A percentile compares a stretch with the other conserved stretches of the same genome.
phyloP scores from a whole-genome alignment of 768 basidiomycete species.

The Tricholoma terreum region DNA sequence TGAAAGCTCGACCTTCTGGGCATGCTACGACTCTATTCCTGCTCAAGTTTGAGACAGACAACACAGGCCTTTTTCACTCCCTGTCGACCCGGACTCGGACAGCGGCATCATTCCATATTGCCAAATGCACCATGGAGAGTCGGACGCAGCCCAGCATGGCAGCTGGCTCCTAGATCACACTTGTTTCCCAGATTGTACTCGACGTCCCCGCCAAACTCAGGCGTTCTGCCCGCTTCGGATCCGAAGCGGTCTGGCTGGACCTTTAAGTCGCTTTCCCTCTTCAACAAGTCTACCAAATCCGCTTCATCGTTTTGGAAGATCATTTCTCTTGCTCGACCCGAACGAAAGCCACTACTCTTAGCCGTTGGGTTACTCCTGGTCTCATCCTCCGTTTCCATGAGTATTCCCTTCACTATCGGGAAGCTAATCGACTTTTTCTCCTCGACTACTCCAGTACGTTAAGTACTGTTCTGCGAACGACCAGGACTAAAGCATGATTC shows the following conservation, averaged over 20 bases:
- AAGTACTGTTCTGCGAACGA: neutral
- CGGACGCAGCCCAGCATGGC: neutral
- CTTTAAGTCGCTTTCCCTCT: conserved; percentile 16
- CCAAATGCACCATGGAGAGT: neutral
- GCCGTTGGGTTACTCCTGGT: conserved; percentile 80
- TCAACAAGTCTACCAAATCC: conserved; percentile 37
- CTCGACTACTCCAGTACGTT: conserved; percentile 60
- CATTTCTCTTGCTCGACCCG: conserved; percentile 74
- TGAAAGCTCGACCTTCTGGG: neutral
- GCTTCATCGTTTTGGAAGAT: conserved; percentile 74
- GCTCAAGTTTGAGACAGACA: neutral
- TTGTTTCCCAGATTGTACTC: neutral
- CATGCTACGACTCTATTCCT: neutral
- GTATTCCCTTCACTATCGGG: conserved; percentile 90
- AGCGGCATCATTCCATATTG: neutral
- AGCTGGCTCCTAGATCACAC: neutral
- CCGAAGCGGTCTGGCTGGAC: neutral
- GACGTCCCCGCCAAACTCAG: neutral
- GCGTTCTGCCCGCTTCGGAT: neutral
- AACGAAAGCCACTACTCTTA: conserved; percentile 68
- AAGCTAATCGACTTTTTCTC: conserved; percentile 94
- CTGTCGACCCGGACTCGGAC: neutral
- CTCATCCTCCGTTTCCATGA: conserved; percentile 91
- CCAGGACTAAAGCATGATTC: conserved; percentile 2
- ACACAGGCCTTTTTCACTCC: neutral